Evolutionary conservation across 2,329 filamentous ascomycete genomes (phyloP).

Genomic region (Colletotrichum spinosum): DNA sequence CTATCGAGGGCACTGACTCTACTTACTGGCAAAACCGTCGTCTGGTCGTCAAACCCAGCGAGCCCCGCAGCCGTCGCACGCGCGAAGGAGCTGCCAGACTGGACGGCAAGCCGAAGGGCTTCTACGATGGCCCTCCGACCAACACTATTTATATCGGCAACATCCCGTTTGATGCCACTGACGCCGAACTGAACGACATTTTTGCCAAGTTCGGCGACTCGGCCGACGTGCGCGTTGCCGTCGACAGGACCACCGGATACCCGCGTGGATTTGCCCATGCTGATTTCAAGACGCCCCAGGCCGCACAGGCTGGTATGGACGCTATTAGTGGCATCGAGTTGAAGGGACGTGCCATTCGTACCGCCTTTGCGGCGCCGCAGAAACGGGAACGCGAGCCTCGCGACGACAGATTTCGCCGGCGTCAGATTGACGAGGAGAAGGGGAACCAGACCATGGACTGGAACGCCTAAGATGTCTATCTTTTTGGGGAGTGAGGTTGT

Average conservation of each 20-base stretch:
- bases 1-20: constrained; percentile 32
- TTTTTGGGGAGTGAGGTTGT: too few relatives aligned
- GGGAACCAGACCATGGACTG: constrained; percentile 22
- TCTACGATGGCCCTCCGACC: constrained; percentile 14
- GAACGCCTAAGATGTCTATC: constrained; percentile 20
- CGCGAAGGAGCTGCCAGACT: too few relatives aligned
- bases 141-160: constrained; percentile 83
- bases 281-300: constrained; percentile 78
- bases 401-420: background rate
- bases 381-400: too few relatives aligned
- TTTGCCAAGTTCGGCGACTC: constrained; percentile 79
- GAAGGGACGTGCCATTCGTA: constrained; percentile 72
- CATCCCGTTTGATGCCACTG: constrained; percentile 87
- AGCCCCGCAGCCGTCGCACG: background rate
- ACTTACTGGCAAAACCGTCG: constrained; percentile 39
- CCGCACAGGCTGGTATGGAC: constrained; percentile 71
- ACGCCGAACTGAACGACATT: constrained; percentile 82
- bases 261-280: constrained; percentile 87
- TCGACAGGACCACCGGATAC: constrained; percentile 83
- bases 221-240: constrained; percentile 81
- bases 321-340: constrained; percentile 67
- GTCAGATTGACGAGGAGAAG: constrained; percentile 36
- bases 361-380: constrained; percentile 68
- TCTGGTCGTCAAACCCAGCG: constrained; percentile 16
- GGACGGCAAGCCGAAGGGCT: background rate